These are phyloP conservation scores for Bruguiera gymnorhiza DNA, from an alignment of 345 rosid species.

Conservation along the genomic window DNA sequence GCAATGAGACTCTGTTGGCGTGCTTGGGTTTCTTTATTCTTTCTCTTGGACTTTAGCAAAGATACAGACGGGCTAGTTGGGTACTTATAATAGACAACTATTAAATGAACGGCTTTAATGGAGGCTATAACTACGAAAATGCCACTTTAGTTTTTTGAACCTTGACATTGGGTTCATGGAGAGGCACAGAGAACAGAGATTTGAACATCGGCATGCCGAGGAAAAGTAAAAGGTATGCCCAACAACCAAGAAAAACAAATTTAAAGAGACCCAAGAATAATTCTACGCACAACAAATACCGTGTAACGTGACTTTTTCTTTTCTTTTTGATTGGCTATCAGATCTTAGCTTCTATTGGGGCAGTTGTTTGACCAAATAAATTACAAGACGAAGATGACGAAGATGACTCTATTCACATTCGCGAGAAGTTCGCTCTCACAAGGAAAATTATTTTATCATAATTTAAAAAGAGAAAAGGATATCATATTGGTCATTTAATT, in stretches of 20 bases:
- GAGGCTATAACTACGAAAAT: constrained; percentile 20
- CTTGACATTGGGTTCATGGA: background rate
- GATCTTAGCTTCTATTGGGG: too few relatives aligned
- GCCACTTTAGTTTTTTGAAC: constrained; percentile 17
- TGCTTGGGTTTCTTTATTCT: background rate
- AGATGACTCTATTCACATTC: too few relatives aligned
- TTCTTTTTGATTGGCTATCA: too few relatives aligned
- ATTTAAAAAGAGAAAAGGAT: too few relatives aligned
- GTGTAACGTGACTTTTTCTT: background rate
- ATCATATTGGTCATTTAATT: too few relatives aligned
- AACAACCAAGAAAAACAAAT: background rate
- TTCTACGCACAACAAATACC: too few relatives aligned
- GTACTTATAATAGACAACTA: constrained; percentile 15
- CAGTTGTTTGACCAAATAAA: background rate
- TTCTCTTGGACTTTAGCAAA: background rate
- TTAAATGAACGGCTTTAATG: constrained; percentile 13
- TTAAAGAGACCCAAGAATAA: background rate
- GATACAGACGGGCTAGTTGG: constrained; percentile 8
- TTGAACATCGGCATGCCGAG: background rate
- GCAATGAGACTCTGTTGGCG: too few relatives aligned
- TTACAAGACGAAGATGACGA: background rate
- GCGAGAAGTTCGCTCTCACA: too few relatives aligned
- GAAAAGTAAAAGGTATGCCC: background rate
- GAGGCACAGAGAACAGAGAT: constrained; percentile 12
- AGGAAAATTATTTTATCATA: too few relatives aligned